phyloP scores from a whole-genome alignment of 495 filamentous ascomycete genomes.

The Tuber brumale region DNA sequence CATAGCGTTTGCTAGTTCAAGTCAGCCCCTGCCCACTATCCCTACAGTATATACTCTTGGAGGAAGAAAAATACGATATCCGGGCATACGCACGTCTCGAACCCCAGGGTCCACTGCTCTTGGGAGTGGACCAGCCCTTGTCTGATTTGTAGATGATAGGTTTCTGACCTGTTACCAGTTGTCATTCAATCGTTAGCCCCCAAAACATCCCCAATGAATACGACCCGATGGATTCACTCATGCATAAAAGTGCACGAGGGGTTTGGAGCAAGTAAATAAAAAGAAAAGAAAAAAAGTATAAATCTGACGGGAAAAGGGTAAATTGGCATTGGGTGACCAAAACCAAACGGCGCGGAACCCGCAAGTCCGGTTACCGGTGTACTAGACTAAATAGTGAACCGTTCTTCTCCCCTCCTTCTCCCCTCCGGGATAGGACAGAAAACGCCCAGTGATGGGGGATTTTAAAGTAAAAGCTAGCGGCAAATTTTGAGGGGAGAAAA shows the following conservation, averaged over 20 bases:
- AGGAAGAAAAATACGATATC: neutral
- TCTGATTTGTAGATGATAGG: slow-evolving; percentile 40
- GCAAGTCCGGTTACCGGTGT: neutral
- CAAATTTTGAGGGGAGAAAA: neutral
- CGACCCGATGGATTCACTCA: neutral
- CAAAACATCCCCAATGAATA: neutral
- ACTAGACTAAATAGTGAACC: neutral
- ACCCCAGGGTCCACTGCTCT: slow-evolving; percentile 33
- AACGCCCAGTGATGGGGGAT: neutral
- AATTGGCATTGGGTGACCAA: neutral
- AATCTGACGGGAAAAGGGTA: neutral
- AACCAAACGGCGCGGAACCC: neutral
- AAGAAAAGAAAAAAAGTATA: neutral
- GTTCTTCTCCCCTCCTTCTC: neutral
- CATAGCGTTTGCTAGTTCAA: slow-evolving; percentile 37
- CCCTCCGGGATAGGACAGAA: neutral
- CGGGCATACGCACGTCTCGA: slow-evolving; percentile 25
- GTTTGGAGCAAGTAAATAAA: neutral
- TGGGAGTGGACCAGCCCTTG: slow-evolving; percentile 39
- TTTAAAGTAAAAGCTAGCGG: neutral
- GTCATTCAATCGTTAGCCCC: slow-evolving; percentile 3
- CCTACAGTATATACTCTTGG: neutral
- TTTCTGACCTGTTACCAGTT: slow-evolving; percentile 27
- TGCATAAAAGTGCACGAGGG: neutral
- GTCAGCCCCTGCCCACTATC: neutral